These are phyloP conservation scores for Claviceps cyperi DNA, from an alignment of 2,329 filamentous ascomycete species.

Conservation along the genomic window DNA sequence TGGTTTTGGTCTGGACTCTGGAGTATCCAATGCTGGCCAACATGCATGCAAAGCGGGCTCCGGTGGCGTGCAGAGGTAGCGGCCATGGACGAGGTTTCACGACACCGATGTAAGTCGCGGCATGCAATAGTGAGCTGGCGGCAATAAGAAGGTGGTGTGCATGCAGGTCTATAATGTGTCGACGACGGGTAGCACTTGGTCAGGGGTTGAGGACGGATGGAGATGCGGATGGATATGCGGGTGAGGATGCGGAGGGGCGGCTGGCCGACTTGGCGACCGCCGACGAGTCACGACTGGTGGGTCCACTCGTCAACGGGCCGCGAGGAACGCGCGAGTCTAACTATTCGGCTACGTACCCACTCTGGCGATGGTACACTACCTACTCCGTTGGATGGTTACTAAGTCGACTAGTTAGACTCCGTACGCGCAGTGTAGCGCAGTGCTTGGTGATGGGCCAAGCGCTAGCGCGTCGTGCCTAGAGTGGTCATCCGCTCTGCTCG, in stretches of 20 bases:
- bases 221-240: background rate
- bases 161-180: background rate
- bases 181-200: background rate
- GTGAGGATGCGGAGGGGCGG: background rate
- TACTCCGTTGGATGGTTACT: too few species aligned
- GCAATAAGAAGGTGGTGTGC: background rate
- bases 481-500: too few species aligned
- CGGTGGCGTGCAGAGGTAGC: background rate
- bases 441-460: too few species aligned
- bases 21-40: background rate
- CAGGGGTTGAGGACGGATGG: background rate
- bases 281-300: background rate
- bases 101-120: conserved; percentile 30
- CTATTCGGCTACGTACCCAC: too few species aligned
- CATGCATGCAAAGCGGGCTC: background rate
- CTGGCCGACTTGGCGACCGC: too few species aligned
- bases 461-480: too few species aligned
- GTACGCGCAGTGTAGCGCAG: too few species aligned
- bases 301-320: too few species aligned
- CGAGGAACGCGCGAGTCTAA: too few species aligned
- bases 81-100: conserved; percentile 18
- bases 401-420: too few species aligned
- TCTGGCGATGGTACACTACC: too few species aligned
- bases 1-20: background rate
- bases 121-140: conserved; percentile 15